phyloP scores from a whole-genome alignment of 2,329 filamentous ascomycete genomes.

The Sarocladiaceae sp. region DNA sequence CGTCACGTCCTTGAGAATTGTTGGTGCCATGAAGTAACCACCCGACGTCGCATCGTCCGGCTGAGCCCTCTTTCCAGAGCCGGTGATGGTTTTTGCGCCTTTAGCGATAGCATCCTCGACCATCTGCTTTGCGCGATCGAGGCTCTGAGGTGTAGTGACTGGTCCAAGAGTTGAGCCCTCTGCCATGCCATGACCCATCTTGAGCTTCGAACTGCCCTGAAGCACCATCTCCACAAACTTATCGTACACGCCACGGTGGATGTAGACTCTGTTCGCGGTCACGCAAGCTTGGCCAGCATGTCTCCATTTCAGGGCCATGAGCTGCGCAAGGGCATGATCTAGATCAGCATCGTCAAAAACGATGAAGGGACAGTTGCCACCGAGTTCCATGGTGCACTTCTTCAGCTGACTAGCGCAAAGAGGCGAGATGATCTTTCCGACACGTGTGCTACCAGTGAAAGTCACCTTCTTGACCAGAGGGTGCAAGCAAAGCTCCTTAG shows the following conservation, averaged over 20 bases:
- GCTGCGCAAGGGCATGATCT: conserved; percentile 61
- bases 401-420: conserved; percentile 61
- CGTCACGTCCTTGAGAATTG: conserved; percentile 55
- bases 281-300: conserved; percentile 71
- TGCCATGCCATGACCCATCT: conserved; percentile 57
- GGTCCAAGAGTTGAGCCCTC: conserved; percentile 28
- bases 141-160: conserved; percentile 20
- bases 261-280: conserved; percentile 56
- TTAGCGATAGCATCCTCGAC: conserved; percentile 54
- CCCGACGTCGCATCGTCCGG: conserved; percentile 34
- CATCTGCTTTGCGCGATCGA: conserved; percentile 43
- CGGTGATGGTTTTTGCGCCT: conserved; percentile 43
- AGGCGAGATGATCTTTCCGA: conserved; percentile 62
- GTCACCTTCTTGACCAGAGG: conserved; percentile 58
- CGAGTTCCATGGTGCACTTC: conserved; percentile 64
- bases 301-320: conserved; percentile 63
- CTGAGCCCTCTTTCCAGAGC: neutral
- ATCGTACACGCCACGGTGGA: conserved; percentile 58
- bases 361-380: conserved; percentile 64
- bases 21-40: conserved; percentile 64
- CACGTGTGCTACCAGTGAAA: conserved; percentile 69
- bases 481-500: conserved; percentile 42
- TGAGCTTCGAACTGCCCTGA: conserved; percentile 46
- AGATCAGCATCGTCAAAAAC: conserved; percentile 66
- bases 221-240: conserved; percentile 53